phyloP scores from a whole-genome alignment of 129 eudicot genomes.

The Saussurea involucrata region DNA sequence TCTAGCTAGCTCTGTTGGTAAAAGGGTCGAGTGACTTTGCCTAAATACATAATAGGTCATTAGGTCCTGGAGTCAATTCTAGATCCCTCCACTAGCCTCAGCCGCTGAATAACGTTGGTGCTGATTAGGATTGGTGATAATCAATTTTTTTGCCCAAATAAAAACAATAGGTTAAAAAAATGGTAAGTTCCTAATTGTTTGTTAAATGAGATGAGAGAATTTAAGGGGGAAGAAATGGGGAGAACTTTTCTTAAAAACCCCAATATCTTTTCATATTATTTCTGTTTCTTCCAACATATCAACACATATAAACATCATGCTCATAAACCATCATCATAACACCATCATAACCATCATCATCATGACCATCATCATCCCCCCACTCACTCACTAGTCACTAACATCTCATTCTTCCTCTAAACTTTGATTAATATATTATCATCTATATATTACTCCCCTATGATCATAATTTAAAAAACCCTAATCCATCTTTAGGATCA shows the following conservation, averaged over 20 bases:
- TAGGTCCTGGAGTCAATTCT: too few species aligned
- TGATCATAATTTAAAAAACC: constrained; percentile 30
- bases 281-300: constrained; percentile 33
- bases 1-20: too few species aligned
- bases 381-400: constrained; percentile 20
- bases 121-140: too few species aligned
- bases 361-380: background rate
- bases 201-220: background rate
- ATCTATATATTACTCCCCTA: constrained; percentile 44
- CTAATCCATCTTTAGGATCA: constrained; percentile 35
- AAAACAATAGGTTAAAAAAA: background rate
- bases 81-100: too few species aligned
- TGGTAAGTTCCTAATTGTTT: background rate
- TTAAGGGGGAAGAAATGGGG: constrained; percentile 31
- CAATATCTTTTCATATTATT: constrained; percentile 31
- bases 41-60: too few species aligned
- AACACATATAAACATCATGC: constrained; percentile 40
- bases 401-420: constrained; percentile 38
- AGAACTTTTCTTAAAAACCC: constrained; percentile 27
- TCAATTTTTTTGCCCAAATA: too few species aligned
- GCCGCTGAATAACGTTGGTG: too few species aligned
- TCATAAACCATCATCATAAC: constrained; percentile 23
- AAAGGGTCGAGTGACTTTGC: too few species aligned
- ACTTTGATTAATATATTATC: constrained; percentile 29
- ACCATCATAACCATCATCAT: constrained; percentile 5